A percentile compares a stretch with the other conserved stretches of the same genome.
Conservation (phyloP, 2,329 filamentous ascomycete species). For the Dryadomyces quercus-mongolicae region DNA sequence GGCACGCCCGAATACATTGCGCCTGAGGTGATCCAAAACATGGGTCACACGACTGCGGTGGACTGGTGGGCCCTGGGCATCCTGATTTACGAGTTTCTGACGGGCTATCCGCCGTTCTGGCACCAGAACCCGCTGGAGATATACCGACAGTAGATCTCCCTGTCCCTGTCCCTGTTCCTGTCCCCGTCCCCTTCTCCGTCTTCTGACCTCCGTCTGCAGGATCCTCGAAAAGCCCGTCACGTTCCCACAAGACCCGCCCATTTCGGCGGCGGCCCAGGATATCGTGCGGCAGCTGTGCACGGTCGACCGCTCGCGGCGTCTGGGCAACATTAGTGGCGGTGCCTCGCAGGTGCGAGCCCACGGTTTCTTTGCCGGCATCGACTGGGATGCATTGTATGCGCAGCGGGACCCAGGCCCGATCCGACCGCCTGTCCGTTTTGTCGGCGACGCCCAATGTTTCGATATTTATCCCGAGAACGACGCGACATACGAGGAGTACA, state of each 20-base stretch:
- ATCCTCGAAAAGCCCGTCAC: constrained; percentile 68
- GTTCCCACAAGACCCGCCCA: constrained; percentile 54
- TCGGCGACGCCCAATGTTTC: constrained; percentile 70
- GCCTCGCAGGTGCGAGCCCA: constrained; percentile 61
- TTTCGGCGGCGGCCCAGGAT: constrained; percentile 59
- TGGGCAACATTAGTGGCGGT: constrained; percentile 69
- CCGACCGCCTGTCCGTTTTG: constrained; percentile 58
- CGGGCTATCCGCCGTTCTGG: constrained; percentile 79
- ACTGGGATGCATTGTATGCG: constrained; percentile 62
- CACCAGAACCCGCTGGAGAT: constrained; percentile 79
- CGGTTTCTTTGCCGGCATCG: constrained; percentile 59
- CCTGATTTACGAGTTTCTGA: constrained; percentile 72
- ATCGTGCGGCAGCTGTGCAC: constrained; percentile 68
- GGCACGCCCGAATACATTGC: constrained; percentile 77
- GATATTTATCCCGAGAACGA: constrained; percentile 74
- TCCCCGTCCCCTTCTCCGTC: no score
- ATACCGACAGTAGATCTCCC: constrained; percentile 51
- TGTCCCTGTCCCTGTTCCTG: not conserved
- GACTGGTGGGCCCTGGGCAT: constrained; percentile 86
- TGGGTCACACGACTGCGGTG: constrained; percentile 62
- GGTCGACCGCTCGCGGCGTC: constrained; percentile 62
- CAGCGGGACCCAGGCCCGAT: constrained; percentile 58
- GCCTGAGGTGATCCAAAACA: constrained; percentile 75
- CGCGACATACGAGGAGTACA: constrained; percentile 52
- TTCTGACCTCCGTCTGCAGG: constrained; percentile 30